Base-by-base conservation (phyloP, 2,329 filamentous ascomycete species). In the Fusarium robinianum region DNA sequence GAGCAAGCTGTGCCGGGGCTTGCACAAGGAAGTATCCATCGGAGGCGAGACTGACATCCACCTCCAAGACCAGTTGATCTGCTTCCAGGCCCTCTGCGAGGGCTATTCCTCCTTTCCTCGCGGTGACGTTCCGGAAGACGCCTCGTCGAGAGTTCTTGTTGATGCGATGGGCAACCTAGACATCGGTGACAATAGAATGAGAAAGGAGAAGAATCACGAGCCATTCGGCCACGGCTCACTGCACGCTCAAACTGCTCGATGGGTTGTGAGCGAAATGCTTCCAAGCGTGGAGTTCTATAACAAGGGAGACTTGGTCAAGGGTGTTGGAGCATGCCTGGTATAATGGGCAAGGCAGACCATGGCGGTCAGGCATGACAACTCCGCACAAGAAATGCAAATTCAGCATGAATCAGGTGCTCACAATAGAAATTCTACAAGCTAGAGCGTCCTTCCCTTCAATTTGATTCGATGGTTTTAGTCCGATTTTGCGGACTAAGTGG, bases 11-110 rank as follows among this genome's bases (percentile, higher is more conserved):
- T 72, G 73, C 27, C 65, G 63, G 32, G 68, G 71, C 3, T 64
- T 83, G 14, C 67, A 68, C 40, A 61, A 67, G 3, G 78, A 81
- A 53, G 63, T 78, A 1, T 58, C 60, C 6, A 55, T 66, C 1
- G 67, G 71, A 3, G 73, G 78, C 1, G 68, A 73, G 2, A 75
- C 80, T 6, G 81, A 85, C 50, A 70, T 77, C 52, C 73, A 76
- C 57, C 67, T 84, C 10, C 79, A 84, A 63, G 82, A 84, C 61
- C 81, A 85, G 61, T 56, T 85, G 16, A 67, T 84, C 3, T 68
- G 80, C 12, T 82, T 83, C 55, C 81, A 85, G 62, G 77, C 77
- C 4, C 65, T 85, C 8, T 76, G 78, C 2, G 69, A 74, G 9
- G 80, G 78, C 0, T 67, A 61, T 36, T 79, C 79, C 8, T 74